phyloP scores from a whole-genome alignment of 2,329 filamentous ascomycete genomes.

The Colletotrichum sp. region DNA sequence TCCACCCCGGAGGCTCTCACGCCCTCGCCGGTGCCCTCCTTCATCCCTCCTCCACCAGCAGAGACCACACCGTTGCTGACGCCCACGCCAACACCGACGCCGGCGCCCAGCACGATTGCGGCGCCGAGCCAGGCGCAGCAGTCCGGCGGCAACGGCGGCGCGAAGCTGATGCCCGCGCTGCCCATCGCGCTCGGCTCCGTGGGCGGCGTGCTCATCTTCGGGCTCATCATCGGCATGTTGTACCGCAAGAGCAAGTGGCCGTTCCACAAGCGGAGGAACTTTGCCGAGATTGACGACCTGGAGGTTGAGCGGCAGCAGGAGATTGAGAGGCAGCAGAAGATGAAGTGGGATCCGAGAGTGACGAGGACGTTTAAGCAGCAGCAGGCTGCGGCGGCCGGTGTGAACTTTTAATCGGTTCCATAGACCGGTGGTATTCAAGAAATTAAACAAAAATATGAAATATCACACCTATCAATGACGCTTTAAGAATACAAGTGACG shows the following conservation, averaged over 20 bases:
- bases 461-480: neutral
- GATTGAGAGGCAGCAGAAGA: slow-evolving; percentile 12
- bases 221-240: slow-evolving; percentile 10
- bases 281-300: slow-evolving; percentile 15
- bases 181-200: slow-evolving; percentile 20
- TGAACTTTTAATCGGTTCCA: neutral
- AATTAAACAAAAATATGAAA: neutral
- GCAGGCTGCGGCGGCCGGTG: neutral
- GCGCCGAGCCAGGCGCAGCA: slow-evolving; percentile 8
- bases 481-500: rapidly evolving
- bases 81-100: neutral
- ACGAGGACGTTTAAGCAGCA: neutral
- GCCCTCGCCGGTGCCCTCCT: neutral
- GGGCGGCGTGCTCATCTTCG: slow-evolving; percentile 19
- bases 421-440: neutral
- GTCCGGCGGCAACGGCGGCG: neutral
- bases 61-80: neutral
- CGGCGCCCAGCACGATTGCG: neutral
- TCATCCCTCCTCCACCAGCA: neutral
- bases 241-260: slow-evolving; percentile 19
- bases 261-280: neutral
- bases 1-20: neutral
- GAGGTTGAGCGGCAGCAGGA: slow-evolving; percentile 18
- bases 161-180: slow-evolving; percentile 22
- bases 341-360: slow-evolving; percentile 21